Evolutionary conservation across 2,329 filamentous ascomycete genomes (phyloP).

Genomic region (Plectosphaerella plurivora): DNA sequence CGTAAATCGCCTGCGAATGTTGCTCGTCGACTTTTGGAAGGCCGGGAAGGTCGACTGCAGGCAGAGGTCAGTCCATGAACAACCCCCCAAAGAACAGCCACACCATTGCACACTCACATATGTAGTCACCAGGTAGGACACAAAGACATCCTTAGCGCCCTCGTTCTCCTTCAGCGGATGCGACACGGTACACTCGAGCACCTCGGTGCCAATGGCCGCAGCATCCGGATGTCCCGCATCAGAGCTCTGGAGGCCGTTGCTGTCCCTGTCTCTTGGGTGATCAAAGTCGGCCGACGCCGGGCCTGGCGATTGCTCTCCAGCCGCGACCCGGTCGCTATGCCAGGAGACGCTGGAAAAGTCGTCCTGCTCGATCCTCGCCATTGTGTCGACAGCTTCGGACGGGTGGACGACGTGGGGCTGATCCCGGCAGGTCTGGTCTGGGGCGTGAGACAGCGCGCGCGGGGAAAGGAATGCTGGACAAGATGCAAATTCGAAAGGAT

Average conservation of each 20-base stretch:
- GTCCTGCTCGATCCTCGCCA: constrained; percentile 53
- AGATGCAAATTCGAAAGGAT: constrained; percentile 6
- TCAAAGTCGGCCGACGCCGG: constrained; percentile 5
- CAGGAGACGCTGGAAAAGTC: constrained; percentile 81
- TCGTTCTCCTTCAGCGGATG: constrained; percentile 92
- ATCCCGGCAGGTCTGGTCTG: neutral
- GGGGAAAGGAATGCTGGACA: constrained; percentile 5
- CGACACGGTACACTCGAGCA: constrained; percentile 77
- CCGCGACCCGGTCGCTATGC: constrained; percentile 55
- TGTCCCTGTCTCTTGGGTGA: constrained; percentile 4
- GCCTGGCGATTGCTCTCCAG: constrained; percentile 16
- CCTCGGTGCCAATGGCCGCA: constrained; percentile 64
- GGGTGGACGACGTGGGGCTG: constrained; percentile 12
- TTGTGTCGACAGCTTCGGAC: constrained; percentile 15
- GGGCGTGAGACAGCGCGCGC: neutral
- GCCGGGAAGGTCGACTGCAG: constrained; percentile 84
- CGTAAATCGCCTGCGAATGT: constrained; percentile 86
- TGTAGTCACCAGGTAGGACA: constrained; percentile 92
- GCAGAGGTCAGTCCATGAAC: constrained; percentile 12
- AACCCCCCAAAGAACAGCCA: neutral
- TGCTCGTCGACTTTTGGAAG: constrained; percentile 77
- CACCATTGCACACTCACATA: constrained; percentile 50
- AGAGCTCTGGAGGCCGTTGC: constrained; percentile 30
- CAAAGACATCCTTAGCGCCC: constrained; percentile 92
- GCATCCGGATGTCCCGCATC: constrained; percentile 30